Evolutionary conservation across 2,329 filamentous ascomycete species (phyloP), one percentile per base, ranked within the genome.

Genomic region (Blastomyces percursus): DNA sequence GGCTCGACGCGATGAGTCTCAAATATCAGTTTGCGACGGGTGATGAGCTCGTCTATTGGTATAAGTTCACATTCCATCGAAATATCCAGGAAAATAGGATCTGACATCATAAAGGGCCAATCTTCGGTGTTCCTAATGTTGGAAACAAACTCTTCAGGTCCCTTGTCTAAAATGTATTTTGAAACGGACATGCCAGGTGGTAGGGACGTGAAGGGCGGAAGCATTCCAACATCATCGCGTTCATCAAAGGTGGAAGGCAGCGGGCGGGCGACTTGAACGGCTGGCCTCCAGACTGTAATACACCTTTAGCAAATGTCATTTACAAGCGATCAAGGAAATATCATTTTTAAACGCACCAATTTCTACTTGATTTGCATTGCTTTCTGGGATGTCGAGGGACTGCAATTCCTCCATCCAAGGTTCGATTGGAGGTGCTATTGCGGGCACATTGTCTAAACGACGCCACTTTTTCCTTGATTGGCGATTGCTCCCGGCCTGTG

Each of bases 51-150:
- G 46, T 76, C 72, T 54, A 81, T 65, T 3, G 77, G 71, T 44
- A 82, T 69, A 14, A 79, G 66, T 6, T 74, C 69, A 62, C 74
- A 73, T n/a, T 77, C 70, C 2, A 69, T 70, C 1, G 73, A 70
- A 59, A 82, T 80, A 5, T 78, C 73, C 6, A 75, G 71, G 65
- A 82, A 83, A 19, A 80, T 77, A 1, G 80, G 76, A 62, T 82
- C 80, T 60, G 78, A 71, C 66, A 78, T 78, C 59, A 81, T 73
- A n/a, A 74, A 72, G 2, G 77, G 68, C 81, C 81, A 83, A 27
- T 76, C 73, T 46, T 79, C 75, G 0, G 79, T 81, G 64, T 82
- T 76, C 61, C 78, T 72, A 19, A 83, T 76, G 64, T 79, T 77
- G 44, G 78, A 67, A 61, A 76, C 73, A 19, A 76, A 75, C 63